Base-by-base conservation (phyloP, 345 rosid species). In the Anacardium occidentale region DNA sequence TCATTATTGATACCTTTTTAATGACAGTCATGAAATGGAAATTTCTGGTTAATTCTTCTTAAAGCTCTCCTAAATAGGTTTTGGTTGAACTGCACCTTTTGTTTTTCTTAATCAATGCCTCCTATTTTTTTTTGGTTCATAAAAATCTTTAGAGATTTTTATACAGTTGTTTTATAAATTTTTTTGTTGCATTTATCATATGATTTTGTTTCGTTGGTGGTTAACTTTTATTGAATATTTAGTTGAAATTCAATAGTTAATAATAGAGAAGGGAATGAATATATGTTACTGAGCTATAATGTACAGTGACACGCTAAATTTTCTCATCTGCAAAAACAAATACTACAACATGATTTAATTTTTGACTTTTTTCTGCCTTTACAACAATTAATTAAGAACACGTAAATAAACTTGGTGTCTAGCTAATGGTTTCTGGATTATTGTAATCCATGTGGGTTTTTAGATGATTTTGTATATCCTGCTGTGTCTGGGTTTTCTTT, bases 391-490 rank as follows among this genome's bases (percentile, higher is more conserved):
- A 29, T 50, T 64, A 26, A 26, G 10, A 50, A 66, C 22, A 66
- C 51, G 42, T 18, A 50, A 24, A 8, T 66, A 10, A 66, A 66
- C 70, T 10, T 50, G 45, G 34, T 66, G 22, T 50, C 58, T 50
- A 10, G 59, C 20, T 18, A 21, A 18, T 18, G 7, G 24, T 1
- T 64, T 0, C 15, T 7, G 32, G 32, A 64, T 4, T 59, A n/a
- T 59, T 8, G 17, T 32, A 6, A 22, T 64, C 14, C 10, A 5
- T 44, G 24, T 45, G 15, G 66, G 51, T 7, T 64, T 24, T 22
- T 18, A 48, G 14, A 14, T 6, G 18, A 50, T 50, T 13, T 44
- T 21, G 47, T 15, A 24, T 64, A 9, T 47, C 18, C 4, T 14
- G 15, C 53, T 15, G 6, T 50, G 15, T 50, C 6, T 15, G 17